A percentile compares a stretch with the other conserved stretches of the same genome.
Conservation (phyloP, 352 stramenopile species). For the Phytophthora tubulina region DNA sequence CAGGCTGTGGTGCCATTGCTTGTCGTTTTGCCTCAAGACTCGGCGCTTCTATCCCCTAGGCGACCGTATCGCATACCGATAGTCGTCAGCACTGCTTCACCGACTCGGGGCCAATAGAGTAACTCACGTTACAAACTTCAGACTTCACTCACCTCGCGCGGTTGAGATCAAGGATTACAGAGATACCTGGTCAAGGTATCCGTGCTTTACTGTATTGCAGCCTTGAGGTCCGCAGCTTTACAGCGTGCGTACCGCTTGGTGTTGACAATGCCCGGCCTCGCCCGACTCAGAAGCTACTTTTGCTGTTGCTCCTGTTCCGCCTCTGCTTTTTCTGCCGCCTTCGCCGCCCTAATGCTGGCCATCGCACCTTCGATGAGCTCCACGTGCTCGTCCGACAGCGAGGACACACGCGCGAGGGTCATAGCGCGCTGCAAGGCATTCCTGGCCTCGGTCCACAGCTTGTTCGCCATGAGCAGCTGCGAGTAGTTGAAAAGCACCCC, state of each 20-base stretch:
- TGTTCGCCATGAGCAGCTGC: slow-evolving; percentile 36
- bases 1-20: slow-evolving; percentile 12
- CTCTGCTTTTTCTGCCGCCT: slow-evolving; percentile 21
- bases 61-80: slow-evolving; percentile 32
- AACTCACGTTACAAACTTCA: slow-evolving; percentile 34
- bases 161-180: too few relatives aligned
- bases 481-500: slow-evolving; percentile 54
- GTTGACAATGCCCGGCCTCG: neutral
- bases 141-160: slow-evolving; percentile 6
- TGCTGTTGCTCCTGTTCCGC: slow-evolving; percentile 17
- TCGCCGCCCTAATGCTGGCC: slow-evolving; percentile 20
- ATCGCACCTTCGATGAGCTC: slow-evolving; percentile 38
- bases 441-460: slow-evolving; percentile 41
- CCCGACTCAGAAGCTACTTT: slow-evolving; percentile 18
- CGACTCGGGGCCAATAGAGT: neutral
- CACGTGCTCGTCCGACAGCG: slow-evolving; percentile 35
- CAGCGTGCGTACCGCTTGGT: neutral
- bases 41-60: slow-evolving; percentile 14
- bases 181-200: neutral
- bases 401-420: slow-evolving; percentile 34
- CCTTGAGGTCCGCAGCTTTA: neutral
- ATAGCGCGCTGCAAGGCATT: slow-evolving; percentile 34
- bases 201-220: neutral
- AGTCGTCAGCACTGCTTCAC: slow-evolving; percentile 20
- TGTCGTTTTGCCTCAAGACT: slow-evolving; percentile 27